Percentiles rank a stretch among this genome's conserved stretches.
These are phyloP conservation scores for Monosporascus sp. DNA, from an alignment of 2,329 filamentous ascomycete species.

Conservation along the genomic window DNA sequence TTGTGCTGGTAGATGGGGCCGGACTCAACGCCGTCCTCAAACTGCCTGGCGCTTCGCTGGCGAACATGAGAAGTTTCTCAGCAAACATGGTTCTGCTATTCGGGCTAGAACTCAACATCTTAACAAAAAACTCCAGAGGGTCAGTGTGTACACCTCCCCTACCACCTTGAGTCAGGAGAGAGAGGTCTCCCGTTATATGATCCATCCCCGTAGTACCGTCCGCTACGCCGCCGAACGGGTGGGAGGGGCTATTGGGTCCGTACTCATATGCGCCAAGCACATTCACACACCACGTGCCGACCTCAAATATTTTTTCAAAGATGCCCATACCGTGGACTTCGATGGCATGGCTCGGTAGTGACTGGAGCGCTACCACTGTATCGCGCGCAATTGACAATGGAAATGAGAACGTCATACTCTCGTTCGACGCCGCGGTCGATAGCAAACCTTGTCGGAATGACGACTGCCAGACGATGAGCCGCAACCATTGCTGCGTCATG, in stretches of 20 bases:
- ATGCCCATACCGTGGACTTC: constrained; percentile 46
- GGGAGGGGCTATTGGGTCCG: constrained; percentile 8
- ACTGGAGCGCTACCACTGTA: constrained; percentile 40
- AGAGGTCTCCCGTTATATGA: constrained; percentile 26
- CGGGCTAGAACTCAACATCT: constrained; percentile 37
- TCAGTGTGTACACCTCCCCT: constrained; percentile 31
- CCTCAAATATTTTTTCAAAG: constrained; percentile 46
- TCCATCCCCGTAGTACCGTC: constrained; percentile 25
- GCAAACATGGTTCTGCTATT: constrained; percentile 39
- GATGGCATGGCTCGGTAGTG: constrained; percentile 35
- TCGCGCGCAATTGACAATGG: constrained; percentile 58
- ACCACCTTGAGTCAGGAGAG: constrained; percentile 23
- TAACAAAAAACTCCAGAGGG: constrained; percentile 39
- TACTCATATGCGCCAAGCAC: constrained; percentile 33
- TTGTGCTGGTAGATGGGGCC: constrained; percentile 11
- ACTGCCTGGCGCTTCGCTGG: constrained; percentile 32
- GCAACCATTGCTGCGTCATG: constrained; percentile 66
- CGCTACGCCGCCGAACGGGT: constrained; percentile 14
- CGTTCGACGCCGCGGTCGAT: constrained; percentile 52
- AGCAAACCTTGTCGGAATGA: constrained; percentile 62
- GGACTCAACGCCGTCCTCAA: constrained; percentile 31
- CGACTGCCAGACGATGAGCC: constrained; percentile 67
- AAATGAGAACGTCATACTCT: constrained; percentile 57
- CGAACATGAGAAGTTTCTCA: constrained; percentile 36
- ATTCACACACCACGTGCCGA: constrained; percentile 40